These are phyloP conservation scores for Trichophyton rubrum DNA, from an alignment of 2,329 filamentous ascomycete genomes.

Conservation along the genomic window DNA sequence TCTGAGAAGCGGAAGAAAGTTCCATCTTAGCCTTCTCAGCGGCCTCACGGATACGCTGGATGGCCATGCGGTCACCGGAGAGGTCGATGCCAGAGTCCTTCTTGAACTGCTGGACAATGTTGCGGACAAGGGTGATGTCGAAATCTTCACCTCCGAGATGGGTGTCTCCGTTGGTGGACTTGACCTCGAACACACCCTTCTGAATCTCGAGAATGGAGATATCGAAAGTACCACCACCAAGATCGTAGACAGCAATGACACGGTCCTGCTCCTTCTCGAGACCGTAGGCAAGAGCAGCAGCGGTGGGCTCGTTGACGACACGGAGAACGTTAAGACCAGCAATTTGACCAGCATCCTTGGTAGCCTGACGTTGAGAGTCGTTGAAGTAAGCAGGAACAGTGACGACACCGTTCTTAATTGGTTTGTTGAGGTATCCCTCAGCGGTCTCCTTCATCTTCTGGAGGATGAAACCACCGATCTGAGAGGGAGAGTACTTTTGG, in stretches of 20 bases:
- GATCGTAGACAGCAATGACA: conserved; percentile 89
- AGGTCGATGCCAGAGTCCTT: conserved; percentile 87
- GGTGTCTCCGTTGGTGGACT: conserved; percentile 97
- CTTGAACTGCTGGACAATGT: conserved; percentile 93
- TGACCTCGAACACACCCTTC: conserved; percentile 96
- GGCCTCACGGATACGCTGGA: conserved; percentile 96
- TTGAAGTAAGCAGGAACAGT: conserved; percentile 98
- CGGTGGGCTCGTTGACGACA: conserved; percentile 96
- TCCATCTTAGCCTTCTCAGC: conserved; percentile 99
- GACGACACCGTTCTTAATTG: conserved; percentile 89
- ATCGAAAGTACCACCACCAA: conserved; percentile 98
- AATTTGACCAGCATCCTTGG: conserved; percentile 96
- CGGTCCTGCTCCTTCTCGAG: conserved; percentile 88
- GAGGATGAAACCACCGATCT: conserved; percentile 91
- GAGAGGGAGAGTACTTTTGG: conserved; percentile 95
- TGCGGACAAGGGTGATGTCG: conserved; percentile 84
- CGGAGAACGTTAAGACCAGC: conserved; percentile 90
- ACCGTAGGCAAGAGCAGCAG: conserved; percentile 89
- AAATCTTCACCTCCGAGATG: conserved; percentile 98
- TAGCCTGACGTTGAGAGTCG: conserved; percentile 93
- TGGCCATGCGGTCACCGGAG: conserved; percentile 87
- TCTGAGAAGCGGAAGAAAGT: conserved; percentile 86
- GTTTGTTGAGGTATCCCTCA: conserved; percentile 81
- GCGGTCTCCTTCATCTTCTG: conserved; percentile 99
- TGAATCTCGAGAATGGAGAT: conserved; percentile 96